Evolutionary conservation across 2,329 filamentous ascomycete species (phyloP), one percentile per base, ranked within the genome.

Genomic region (Claviceps lovelessii): DNA sequence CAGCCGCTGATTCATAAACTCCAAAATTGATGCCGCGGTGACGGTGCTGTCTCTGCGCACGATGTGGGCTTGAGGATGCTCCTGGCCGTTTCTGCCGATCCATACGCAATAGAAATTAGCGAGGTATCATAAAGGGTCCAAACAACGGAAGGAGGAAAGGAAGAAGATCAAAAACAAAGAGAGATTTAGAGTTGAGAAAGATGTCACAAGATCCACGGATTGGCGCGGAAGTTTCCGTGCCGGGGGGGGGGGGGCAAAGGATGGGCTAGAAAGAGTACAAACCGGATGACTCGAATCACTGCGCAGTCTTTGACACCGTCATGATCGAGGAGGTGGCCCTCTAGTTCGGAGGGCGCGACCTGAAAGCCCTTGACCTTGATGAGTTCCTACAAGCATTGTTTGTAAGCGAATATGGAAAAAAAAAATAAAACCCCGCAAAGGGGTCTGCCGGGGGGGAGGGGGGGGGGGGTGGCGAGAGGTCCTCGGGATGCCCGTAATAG

Each of bases 301-400:
- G 86, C 83, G 59, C 83, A 86, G 68, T 90, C 86, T 29, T 80
- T 78, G 29, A 90, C 85, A 10, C 77, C 74, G 0, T 81, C 78
- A 63, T 90, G 86, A 0, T 80, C 77, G 28, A 90, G 79, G 9
- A 90, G 73, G 63, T 88, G 84, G 2, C 84, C 83, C 69, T 90
- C 86, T 2, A 90, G 77, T 64, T 90, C 86, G 2, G 86, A 86
- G 0, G 86, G 86, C 4, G 86, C 86, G 46, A 90, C 86, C 78
- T 90, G 86, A 55, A 83, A 73, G 49, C 86, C 86, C 80, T 88
- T 88, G 64, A 88, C 85, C 66, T 88, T 88, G 69, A 89, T 88
- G 52, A 88, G 72, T 64, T 89, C 81, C 63, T 81, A 78, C 58
- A 76, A 69, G 15, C 90, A 81, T 65, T 1, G 90, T 85, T 85